Evolutionary conservation across 176 grass and related monocot genomes (phyloP).

Genomic region (Cenchrus purpureus): DNA sequence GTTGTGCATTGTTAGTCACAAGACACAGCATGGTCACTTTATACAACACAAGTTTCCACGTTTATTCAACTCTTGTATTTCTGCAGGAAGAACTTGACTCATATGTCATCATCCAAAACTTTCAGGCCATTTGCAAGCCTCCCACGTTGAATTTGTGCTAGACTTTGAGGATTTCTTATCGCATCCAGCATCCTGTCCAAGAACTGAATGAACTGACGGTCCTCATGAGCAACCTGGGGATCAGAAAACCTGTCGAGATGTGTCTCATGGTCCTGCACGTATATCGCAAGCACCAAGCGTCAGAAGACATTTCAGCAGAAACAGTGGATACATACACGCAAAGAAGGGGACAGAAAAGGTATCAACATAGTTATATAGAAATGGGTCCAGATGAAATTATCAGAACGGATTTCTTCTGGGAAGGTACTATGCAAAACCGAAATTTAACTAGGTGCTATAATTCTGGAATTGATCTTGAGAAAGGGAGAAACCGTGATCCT

Average conservation of each 20-base stretch:
- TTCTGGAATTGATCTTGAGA: background rate
- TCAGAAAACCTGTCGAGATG: slow-evolving; percentile 44
- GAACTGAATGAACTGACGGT: slow-evolving; percentile 48
- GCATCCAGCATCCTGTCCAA: slow-evolving; percentile 49
- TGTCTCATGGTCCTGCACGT: slow-evolving; percentile 41
- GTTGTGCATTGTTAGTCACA: background rate
- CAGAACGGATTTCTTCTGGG: background rate
- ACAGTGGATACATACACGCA: background rate
- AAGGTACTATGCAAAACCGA: background rate
- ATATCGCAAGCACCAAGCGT: background rate
- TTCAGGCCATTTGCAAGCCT: slow-evolving; percentile 34
- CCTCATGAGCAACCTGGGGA: slow-evolving; percentile 39
- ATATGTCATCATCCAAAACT: slow-evolving; percentile 46
- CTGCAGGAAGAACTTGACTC: background rate
- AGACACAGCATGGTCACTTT: slow-evolving; percentile 1
- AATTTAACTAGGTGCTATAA: background rate
- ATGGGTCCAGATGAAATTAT: background rate
- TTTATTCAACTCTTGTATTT: background rate
- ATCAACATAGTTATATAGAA: background rate
- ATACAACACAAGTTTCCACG: background rate
- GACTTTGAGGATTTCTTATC: slow-evolving; percentile 45
- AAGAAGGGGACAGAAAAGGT: background rate
- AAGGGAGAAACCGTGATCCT: slow-evolving; percentile 29
- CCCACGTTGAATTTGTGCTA: slow-evolving; percentile 34
- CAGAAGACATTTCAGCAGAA: background rate